Base-by-base conservation (phyloP, 2,329 filamentous ascomycete genomes). In the Pseudocercospora musae region DNA sequence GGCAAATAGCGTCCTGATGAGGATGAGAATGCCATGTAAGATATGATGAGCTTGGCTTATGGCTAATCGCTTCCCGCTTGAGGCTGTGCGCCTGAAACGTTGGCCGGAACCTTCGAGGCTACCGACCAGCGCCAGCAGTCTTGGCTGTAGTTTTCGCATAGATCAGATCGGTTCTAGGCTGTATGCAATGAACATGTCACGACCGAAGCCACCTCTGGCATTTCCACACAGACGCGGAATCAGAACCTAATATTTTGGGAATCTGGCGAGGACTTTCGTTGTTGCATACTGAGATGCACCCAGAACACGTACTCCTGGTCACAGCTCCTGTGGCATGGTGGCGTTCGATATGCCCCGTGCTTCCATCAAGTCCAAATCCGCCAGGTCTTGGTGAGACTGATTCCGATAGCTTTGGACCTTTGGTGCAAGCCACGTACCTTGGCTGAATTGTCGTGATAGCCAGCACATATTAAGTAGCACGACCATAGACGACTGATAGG, bases 171-270 rank as follows among this genome's bases (percentile, higher is more conserved):
- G 37, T 21, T 50, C 31, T 21, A 25, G 15, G 27, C 52, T 57
- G 42, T 57, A 60, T 54, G 42, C 52, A 56, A 60, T 60, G 58
- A 60, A 60, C 50, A 60, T 40, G 58, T 60, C 46, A 60, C 40
- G 58, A 60, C 23, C 3, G 8, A 18, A 54, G 31, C 52, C 52
- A n/a, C 48, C 21, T 27, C 3, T 31, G 48, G 48, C 48, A 50
- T 1, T n/a, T 29, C 48, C 48, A 8, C 1, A 13, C 42, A 7
- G 10, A 33, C 5, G 10, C 31, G 31, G 31, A 13, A 33, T 8
- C 31, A 33, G 31, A 15, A 33, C 10, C 15, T 13, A 33, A 15
- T 15, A 13, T 33, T 4, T 11, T 15, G 10, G 31, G 2, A 8
- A 8, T 33, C 10, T 11, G 31, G 11, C 31, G 10, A 33, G 31